phyloP scores from a whole-genome alignment of 495 filamentous ascomycete species.

The Penicillium cosmopolitanum region DNA sequence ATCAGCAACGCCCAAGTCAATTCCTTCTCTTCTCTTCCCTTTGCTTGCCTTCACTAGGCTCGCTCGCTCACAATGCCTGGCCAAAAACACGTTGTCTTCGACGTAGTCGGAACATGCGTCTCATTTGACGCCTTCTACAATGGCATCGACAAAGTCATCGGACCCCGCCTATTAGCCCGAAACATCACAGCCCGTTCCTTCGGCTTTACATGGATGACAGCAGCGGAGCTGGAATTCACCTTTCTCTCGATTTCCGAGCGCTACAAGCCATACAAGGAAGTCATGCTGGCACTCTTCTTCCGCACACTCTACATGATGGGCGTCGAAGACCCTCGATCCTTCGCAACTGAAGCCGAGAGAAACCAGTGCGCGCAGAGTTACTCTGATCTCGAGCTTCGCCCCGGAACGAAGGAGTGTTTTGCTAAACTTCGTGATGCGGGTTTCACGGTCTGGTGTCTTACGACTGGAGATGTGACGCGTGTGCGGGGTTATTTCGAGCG shows the following conservation, averaged over 20 bases:
- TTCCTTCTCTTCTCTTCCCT: not conserved
- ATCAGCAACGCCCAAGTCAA: constrained; percentile 2
- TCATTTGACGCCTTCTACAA: constrained; percentile 42
- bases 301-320: constrained; percentile 43
- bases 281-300: constrained; percentile 43
- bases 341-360: constrained; percentile 42
- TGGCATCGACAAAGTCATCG: constrained; percentile 33
- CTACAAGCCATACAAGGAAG: constrained; percentile 38
- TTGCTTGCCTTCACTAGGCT: not conserved
- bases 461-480: constrained; percentile 40
- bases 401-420: constrained; percentile 35
- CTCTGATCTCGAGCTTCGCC: constrained; percentile 32
- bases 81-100: constrained; percentile 46
- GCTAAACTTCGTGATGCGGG: constrained; percentile 34
- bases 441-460: constrained; percentile 49
- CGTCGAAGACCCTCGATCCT: constrained; percentile 34
- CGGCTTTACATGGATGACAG: constrained; percentile 47
- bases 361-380: constrained; percentile 35
- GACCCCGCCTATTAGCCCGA: constrained; percentile 31
- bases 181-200: constrained; percentile 39
- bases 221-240: constrained; percentile 47
- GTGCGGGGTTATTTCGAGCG: constrained; percentile 45
- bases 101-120: constrained; percentile 50
- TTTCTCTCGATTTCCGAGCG: constrained; percentile 44
- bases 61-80: constrained; percentile 10